These are phyloP conservation scores for Starmerella stellata DNA, from an alignment of 805 yeast species.

Conservation along the genomic window DNA sequence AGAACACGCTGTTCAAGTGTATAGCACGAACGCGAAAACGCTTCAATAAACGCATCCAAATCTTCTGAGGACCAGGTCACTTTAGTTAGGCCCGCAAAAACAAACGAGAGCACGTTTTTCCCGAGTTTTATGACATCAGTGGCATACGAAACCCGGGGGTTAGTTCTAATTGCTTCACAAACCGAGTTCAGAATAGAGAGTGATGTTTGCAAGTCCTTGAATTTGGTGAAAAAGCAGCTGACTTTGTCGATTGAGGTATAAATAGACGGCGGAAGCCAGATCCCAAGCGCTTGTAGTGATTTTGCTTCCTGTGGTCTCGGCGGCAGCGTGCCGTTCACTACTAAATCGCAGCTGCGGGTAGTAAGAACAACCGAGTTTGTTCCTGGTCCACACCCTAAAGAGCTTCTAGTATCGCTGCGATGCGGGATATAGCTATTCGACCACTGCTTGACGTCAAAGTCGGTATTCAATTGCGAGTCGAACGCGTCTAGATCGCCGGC, in stretches of 20 bases:
- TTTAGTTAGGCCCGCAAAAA: constrained; percentile 5
- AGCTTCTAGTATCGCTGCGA: neutral
- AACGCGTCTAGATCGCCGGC: constrained; percentile 32
- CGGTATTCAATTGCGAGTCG: constrained; percentile 30
- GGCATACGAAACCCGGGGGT: constrained; percentile 3
- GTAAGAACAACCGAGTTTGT: constrained; percentile 1
- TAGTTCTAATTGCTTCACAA: neutral
- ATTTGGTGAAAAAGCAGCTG: neutral
- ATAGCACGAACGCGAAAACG: constrained; percentile 1
- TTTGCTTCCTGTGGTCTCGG: constrained; percentile 16
- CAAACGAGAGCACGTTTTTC: constrained; percentile 1
- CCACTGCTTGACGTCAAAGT: constrained; percentile 34
- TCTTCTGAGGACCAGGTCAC: constrained; percentile 3
- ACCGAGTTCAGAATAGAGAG: constrained; percentile 1
- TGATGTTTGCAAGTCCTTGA: constrained; percentile 2
- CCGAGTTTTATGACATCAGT: constrained; percentile 1
- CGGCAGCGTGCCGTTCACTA: constrained; percentile 13
- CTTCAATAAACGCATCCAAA: constrained; percentile 2
- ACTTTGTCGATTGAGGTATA: neutral
- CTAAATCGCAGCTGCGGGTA: neutral
- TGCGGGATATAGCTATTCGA: neutral
- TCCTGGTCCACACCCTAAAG: neutral
- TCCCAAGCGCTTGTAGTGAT: constrained; percentile 9
- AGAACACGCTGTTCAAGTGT: constrained; percentile 4
- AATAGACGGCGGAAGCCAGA: constrained; percentile 3